Conservation (phyloP, 2,329 filamentous ascomycete genomes). For the Alternaria arborescens region DNA sequence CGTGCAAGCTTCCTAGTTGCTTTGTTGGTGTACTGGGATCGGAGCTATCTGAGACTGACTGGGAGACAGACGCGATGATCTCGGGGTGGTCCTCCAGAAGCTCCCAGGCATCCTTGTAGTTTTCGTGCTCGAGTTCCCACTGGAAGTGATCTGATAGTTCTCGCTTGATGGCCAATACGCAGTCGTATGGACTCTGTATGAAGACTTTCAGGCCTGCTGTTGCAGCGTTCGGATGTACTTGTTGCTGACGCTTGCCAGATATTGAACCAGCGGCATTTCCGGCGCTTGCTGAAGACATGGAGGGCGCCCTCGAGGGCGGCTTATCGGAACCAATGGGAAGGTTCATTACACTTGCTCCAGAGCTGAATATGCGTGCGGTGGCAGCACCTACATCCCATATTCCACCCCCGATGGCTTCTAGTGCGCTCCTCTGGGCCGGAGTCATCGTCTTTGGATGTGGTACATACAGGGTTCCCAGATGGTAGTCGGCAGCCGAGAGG, state of each 20-base stretch:
- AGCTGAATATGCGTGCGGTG: constrained; percentile 85
- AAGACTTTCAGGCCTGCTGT: constrained; percentile 80
- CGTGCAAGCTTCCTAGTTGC: constrained; percentile 57
- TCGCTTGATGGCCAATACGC: constrained; percentile 87
- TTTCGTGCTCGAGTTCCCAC: constrained; percentile 84
- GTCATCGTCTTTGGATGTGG: constrained; percentile 69
- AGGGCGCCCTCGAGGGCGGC: constrained; percentile 34
- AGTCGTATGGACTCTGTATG: constrained; percentile 96
- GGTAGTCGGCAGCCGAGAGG: constrained; percentile 88
- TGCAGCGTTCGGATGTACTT: constrained; percentile 58
- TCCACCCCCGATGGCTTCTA: constrained; percentile 79
- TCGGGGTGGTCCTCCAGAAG: constrained; percentile 89
- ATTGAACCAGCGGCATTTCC: constrained; percentile 33
- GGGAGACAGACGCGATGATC: constrained; percentile 56
- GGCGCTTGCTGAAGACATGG: constrained; percentile 47
- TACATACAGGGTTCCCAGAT: constrained; percentile 83
- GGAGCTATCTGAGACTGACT: constrained; percentile 51
- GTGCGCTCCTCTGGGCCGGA: constrained; percentile 73
- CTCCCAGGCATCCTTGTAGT: constrained; percentile 87
- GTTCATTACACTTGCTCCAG: constrained; percentile 75
- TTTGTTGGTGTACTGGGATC: constrained; percentile 56
- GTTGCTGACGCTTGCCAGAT: constrained; percentile 36
- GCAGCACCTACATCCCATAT: constrained; percentile 93
- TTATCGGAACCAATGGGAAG: constrained; percentile 53
- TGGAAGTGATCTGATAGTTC: constrained; percentile 84